Conservation (phyloP, 257 asterid genomes). For the Petunia secreta region DNA sequence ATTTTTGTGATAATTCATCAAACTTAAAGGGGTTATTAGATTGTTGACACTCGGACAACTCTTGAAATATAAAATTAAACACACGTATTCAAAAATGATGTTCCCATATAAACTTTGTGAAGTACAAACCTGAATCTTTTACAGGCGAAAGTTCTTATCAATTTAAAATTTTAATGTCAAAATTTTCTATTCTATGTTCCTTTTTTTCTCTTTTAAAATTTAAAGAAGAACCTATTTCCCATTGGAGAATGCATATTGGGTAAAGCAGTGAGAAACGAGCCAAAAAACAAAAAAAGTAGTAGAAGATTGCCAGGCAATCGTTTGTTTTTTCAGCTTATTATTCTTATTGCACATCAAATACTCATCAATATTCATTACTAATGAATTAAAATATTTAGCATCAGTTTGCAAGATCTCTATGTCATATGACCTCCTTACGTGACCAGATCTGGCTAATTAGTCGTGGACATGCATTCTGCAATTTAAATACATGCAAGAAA, state of each 20-base stretch:
- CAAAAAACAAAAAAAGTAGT: background rate
- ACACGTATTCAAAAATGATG: background rate
- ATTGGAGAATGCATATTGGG: background rate
- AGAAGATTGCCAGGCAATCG: background rate
- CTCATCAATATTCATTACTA: too few species aligned
- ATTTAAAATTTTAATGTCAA: background rate
- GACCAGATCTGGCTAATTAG: too few species aligned
- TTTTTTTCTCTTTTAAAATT: background rate
- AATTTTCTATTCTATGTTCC: background rate
- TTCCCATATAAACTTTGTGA: background rate
- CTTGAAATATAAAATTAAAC: background rate
- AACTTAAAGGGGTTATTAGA: background rate
- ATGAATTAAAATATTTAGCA: too few species aligned
- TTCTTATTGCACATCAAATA: too few species aligned
- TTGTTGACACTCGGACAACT: background rate
- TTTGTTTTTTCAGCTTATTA: too few species aligned
- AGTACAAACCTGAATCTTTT: background rate
- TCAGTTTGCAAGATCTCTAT: too few species aligned
- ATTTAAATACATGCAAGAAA: too few species aligned
- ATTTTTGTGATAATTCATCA: background rate
- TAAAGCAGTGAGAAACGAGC: background rate
- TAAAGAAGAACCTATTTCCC: background rate
- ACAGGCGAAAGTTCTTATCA: background rate
- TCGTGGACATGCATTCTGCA: too few species aligned
- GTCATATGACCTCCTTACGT: too few species aligned